Conservation (phyloP, 129 eudicot species). For the Ambrosia trifida region DNA sequence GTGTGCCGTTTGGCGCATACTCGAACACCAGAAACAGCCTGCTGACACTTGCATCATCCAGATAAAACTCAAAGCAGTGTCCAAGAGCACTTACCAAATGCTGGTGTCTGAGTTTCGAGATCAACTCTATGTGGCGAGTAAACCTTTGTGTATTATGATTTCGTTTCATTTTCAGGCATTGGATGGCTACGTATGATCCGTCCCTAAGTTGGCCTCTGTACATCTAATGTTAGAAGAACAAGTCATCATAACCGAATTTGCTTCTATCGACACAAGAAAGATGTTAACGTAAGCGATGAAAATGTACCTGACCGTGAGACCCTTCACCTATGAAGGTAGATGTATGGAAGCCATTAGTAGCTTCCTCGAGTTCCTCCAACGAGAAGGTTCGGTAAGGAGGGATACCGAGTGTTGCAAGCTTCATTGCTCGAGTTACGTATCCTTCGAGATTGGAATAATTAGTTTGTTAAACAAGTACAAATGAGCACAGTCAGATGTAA, state of each 20-base stretch:
- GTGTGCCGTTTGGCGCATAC: slow-evolving; percentile 76
- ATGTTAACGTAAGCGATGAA: slow-evolving; percentile 5
- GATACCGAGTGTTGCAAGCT: slow-evolving; percentile 71
- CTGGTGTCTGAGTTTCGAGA: slow-evolving; percentile 85
- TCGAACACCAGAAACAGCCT: slow-evolving; percentile 76
- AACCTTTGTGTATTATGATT: slow-evolving; percentile 52
- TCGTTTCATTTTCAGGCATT: slow-evolving; percentile 76
- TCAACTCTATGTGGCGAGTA: slow-evolving; percentile 73
- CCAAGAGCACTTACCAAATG: slow-evolving; percentile 87
- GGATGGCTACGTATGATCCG: slow-evolving; percentile 59
- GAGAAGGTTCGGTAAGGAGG: slow-evolving; percentile 74
- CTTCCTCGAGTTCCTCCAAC: slow-evolving; percentile 78
- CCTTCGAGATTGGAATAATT: slow-evolving; percentile 40
- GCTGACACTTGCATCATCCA: slow-evolving; percentile 90
- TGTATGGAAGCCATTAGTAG: slow-evolving; percentile 64
- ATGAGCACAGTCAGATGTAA: neutral
- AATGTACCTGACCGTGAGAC: slow-evolving; percentile 74
- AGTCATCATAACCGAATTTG: neutral
- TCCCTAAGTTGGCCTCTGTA: slow-evolving; percentile 71
- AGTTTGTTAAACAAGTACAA: slow-evolving; percentile 18
- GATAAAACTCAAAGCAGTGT: slow-evolving; percentile 84
- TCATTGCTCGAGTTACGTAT: slow-evolving; percentile 76
- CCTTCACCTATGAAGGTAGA: slow-evolving; percentile 71
- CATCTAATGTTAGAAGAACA: slow-evolving; percentile 47
- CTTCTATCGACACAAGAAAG: neutral